Base-by-base conservation (phyloP, 2,329 filamentous ascomycete species). In the Penicillium sp. region DNA sequence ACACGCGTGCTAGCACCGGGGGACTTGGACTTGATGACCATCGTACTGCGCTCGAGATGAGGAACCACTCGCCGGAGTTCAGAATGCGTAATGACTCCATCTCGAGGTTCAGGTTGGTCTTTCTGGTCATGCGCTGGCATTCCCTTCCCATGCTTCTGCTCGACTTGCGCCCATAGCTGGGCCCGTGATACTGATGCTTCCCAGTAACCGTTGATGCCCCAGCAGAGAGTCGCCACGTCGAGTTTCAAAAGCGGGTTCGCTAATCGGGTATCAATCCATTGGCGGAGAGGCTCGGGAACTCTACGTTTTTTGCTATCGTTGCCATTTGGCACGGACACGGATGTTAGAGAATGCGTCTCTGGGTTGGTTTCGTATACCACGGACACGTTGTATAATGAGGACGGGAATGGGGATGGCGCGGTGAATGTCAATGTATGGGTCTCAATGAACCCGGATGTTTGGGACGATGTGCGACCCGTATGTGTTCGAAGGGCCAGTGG, bases 401-500 rank as follows among this genome's bases (percentile, higher is more conserved):
- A 50, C 38, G 70, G 66, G 27, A 72, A 72, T 13, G 68, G 66
- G n/a, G 57, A 43, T 6, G 68, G 69, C 8, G 69, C 58, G 8
- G 66, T 67, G 6, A 73, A 63, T 27, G 52, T 61, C n/a, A 73
- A 52, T 12, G 61, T 61, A 53, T 72, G 68, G 33, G 51, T 68
- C 51, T 72, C 68, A 2, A 60, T 50, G 8, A 70, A 45, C 8
- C 42, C 41, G 12, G 52, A 49, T 4, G 56, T 42, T 20, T 59
- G 50, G 7, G 58, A 50, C 7, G 62, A 53, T 8, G 59, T 43
- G 35, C 60, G 58, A n/a, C 49, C 62, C 24, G 64, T 69, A 28
- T 64, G 60, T 12, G 65, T 50, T 5, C 54, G 61, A 49, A 87
- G 83, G 0, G 74, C 74, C 12, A 93, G 76, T 0, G 86, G 81